Evolutionary conservation across 495 filamentous ascomycete species (phyloP), one percentile per base, ranked within the genome.

Genomic region (Trichocladium uniseriatum): DNA sequence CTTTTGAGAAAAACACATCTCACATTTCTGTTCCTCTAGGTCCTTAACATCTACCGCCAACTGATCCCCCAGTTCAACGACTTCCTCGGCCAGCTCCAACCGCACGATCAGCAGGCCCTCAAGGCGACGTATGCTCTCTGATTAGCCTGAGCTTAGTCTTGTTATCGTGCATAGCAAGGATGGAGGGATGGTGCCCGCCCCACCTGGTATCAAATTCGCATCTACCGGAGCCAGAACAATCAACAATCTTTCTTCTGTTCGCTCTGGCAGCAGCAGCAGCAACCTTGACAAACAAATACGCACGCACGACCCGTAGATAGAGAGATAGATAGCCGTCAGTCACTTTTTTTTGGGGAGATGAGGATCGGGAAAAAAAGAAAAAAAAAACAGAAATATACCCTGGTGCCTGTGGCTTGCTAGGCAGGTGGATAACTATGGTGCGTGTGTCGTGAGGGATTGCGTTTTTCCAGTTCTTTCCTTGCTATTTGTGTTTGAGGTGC

Each of bases 61-160:
- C 74, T 95, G 60, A 95, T 95, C 55, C 84, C 86, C 51, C 76
- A 89, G 63, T 94, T 95, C 64, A 76, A 81, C 64, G 76, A 80
- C 21, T 94, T 94, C 69, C 69, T 95, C 56, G 67, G 66, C 20
- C 82, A 83, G 59, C 70, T 95, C 38, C 70, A 82, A 22, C 68
- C 74, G 28, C 67, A 71, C 16, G 82, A 87, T 53, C 73, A 79
- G 51, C 78, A 81, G 34, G 49, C 56, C 14, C 61, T 59, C 57
- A 67, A 54, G 70, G 69, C 61, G 47, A 63, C 57, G 38, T 78
- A 66, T 67, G 64, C 67, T 10, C 35, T 55, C 1, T 55, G 15
- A 55, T 63, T 27, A 4, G 24, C n/a, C n/a, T n/a, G 31, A 11
- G 31, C 31, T 6, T 14, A 27, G 44, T 63, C 49, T 38, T 35